Evolutionary conservation across 1,284 basidiomycete species (phyloP).

Genomic region (Xerocomus amazonicus): DNA sequence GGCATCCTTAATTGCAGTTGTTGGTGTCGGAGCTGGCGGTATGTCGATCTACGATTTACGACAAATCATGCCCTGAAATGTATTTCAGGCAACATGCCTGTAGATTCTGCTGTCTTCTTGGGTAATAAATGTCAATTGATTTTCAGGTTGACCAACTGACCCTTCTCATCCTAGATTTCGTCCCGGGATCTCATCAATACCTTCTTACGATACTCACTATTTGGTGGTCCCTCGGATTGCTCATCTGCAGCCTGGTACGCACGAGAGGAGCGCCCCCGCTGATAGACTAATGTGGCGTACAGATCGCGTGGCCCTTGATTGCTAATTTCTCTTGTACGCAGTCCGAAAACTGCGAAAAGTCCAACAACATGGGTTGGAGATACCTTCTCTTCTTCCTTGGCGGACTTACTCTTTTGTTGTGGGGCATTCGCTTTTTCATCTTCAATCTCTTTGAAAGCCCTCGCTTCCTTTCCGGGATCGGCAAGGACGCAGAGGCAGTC

Average conservation of each 20-base stretch:
- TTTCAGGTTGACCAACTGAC: not conserved
- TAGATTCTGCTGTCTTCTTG: conserved; percentile 64
- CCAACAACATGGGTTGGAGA: conserved; percentile 58
- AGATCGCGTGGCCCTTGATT: conserved; percentile 51
- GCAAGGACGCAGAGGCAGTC: conserved; percentile 61
- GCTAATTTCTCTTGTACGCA: conserved; percentile 45
- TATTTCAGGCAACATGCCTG: conserved; percentile 49
- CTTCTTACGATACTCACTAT: conserved; percentile 65
- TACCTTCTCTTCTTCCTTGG: conserved; percentile 45
- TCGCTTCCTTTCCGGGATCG: conserved; percentile 58
- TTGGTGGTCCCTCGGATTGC: conserved; percentile 69
- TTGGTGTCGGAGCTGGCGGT: conserved; percentile 49
- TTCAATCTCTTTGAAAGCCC: conserved; percentile 64
- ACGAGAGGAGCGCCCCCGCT: conserved; percentile 1
- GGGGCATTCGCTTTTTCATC: conserved; percentile 54
- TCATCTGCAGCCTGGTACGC: conserved; percentile 59
- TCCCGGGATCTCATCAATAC: conserved; percentile 66
- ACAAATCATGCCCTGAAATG: not conserved
- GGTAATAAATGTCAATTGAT: conserved; percentile 33
- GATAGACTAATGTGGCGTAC: not conserved
- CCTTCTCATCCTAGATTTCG: conserved; percentile 47
- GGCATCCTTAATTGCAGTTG: conserved; percentile 43
- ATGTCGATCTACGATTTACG: not conserved
- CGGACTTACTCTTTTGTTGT: conserved; percentile 51
- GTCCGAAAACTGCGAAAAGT: conserved; percentile 35